Percentiles rank a stretch among this genome's conserved stretches.
Evolutionary conservation across 106 monocot genomes (phyloP).

Genomic region (Dactylorhiza incarnata): DNA sequence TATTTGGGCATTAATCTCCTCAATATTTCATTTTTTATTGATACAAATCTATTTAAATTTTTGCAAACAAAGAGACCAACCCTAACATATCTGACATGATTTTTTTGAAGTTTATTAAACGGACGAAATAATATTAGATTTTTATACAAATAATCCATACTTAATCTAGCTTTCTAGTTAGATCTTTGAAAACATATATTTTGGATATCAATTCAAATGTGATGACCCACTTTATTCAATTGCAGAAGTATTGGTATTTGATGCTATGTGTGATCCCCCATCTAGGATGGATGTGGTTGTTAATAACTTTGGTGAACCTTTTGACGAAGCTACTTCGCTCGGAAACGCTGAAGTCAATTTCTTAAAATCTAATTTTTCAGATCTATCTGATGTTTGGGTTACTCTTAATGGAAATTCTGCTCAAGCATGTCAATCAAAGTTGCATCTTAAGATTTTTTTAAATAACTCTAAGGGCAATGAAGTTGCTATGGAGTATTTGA

Average conservation of each 20-base stretch:
- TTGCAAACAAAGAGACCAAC: too few relatives aligned
- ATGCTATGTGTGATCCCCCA: constrained; percentile 82
- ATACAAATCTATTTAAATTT: too few relatives aligned
- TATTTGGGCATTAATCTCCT: too few relatives aligned
- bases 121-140: too few relatives aligned
- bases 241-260: constrained; percentile 86
- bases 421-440: constrained; percentile 56
- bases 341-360: constrained; percentile 79
- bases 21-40: too few relatives aligned
- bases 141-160: too few relatives aligned
- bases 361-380: constrained; percentile 66
- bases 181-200: too few relatives aligned
- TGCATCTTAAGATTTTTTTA: constrained; percentile 74
- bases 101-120: too few relatives aligned
- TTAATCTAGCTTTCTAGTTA: too few relatives aligned
- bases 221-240: constrained; percentile 7
- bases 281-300: constrained; percentile 64
- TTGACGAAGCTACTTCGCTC: constrained; percentile 50
- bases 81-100: too few relatives aligned
- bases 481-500: constrained; percentile 56
- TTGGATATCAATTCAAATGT: too few relatives aligned
- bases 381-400: constrained; percentile 73
- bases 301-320: constrained; percentile 71
- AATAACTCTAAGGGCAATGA: constrained; percentile 55
- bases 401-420: constrained; percentile 65